Evolutionary conservation across 306 rosid genomes (phyloP).

Genomic region (Rubus parviflorus): DNA sequence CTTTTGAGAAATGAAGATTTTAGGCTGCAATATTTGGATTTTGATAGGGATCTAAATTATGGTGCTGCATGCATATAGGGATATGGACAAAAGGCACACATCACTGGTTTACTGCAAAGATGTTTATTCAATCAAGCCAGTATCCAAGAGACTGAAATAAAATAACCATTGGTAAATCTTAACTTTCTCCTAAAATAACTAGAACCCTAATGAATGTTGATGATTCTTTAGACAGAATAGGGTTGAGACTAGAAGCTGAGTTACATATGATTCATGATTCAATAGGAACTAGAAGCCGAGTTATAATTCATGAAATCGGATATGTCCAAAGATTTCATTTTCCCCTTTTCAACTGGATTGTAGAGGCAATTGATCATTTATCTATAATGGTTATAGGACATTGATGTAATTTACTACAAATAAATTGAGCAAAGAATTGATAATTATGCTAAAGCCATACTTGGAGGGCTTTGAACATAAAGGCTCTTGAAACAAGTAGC

Average conservation of each 20-base stretch:
- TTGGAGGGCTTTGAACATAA: background rate
- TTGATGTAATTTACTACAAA: background rate
- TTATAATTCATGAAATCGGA: background rate
- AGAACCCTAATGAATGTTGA: background rate
- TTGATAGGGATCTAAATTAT: background rate
- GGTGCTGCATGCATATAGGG: background rate
- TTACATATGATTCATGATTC: background rate
- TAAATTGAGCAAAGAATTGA: background rate
- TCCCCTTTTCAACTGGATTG: background rate
- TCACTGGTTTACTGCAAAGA: background rate
- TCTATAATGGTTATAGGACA: background rate
- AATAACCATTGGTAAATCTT: too few species aligned
- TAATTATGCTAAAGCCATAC: background rate
- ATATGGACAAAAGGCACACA: background rate
- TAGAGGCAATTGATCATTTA: conserved; percentile 1
- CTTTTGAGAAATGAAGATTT: background rate
- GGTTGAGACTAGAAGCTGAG: background rate
- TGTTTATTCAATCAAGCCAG: too few species aligned
- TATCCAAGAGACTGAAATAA: too few species aligned
- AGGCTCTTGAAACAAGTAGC: conserved; percentile 2
- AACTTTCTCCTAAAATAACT: too few species aligned
- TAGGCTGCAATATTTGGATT: background rate
- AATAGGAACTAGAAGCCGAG: background rate
- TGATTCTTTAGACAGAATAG: background rate
- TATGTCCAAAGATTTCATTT: background rate